These are phyloP conservation scores for Ceriops zippeliana DNA, from an alignment of 345 rosid genomes.

Conservation along the genomic window DNA sequence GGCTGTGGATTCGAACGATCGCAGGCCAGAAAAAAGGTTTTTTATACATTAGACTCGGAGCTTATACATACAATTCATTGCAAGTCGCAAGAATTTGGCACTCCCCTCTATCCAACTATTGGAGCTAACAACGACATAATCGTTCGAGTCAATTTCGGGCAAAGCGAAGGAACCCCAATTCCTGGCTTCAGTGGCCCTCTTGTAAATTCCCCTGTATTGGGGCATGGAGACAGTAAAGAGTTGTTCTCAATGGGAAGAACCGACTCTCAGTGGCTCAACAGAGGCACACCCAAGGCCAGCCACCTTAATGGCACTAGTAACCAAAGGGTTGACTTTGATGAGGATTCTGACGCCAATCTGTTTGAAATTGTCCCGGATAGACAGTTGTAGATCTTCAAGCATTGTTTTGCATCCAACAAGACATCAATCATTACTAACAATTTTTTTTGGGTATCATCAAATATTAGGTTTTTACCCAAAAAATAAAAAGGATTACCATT, in stretches of 20 bases:
- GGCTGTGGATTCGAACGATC: conserved; percentile 58
- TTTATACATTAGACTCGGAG: conserved; percentile 54
- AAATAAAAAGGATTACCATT: no score
- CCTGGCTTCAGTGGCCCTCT: conserved; percentile 57
- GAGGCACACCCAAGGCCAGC: conserved; percentile 37
- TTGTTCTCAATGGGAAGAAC: conserved; percentile 89
- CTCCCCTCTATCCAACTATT: conserved; percentile 55
- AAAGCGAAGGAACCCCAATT: conserved; percentile 51
- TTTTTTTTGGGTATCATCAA: neutral
- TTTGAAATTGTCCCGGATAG: conserved; percentile 72
- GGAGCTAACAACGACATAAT: conserved; percentile 46
- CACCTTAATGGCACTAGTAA: conserved; percentile 28
- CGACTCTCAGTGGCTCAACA: conserved; percentile 71
- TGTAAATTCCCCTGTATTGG: conserved; percentile 43
- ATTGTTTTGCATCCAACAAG: conserved; percentile 21
- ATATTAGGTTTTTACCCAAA: no score
- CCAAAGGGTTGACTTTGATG: conserved; percentile 49
- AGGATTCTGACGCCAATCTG: conserved; percentile 84
- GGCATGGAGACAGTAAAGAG: conserved; percentile 70
- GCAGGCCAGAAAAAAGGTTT: conserved; percentile 52
- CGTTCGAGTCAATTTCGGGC: conserved; percentile 59
- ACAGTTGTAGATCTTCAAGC: conserved; percentile 37
- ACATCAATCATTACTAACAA: conserved; percentile 7
- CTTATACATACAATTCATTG: conserved; percentile 49
- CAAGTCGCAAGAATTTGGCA: conserved; percentile 52